These are phyloP conservation scores for Penicillium salamii DNA, from an alignment of 495 filamentous ascomycete genomes.

Conservation along the genomic window DNA sequence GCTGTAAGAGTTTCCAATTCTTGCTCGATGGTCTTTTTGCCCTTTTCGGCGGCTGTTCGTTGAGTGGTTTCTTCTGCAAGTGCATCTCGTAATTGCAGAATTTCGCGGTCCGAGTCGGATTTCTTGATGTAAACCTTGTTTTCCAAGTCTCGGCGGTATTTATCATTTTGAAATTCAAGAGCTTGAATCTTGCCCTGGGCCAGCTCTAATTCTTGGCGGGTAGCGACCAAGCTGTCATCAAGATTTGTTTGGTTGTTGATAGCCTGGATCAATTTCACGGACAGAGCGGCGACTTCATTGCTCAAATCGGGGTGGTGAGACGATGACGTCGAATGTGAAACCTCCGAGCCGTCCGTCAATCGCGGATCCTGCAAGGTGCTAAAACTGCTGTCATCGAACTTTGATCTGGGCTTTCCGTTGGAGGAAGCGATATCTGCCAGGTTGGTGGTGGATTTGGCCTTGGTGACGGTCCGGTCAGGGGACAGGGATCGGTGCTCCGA, in stretches of 20 bases:
- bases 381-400: constrained; percentile 38
- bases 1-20: constrained; percentile 89
- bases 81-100: constrained; percentile 64
- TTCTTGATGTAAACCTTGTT: constrained; percentile 68
- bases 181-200: constrained; percentile 63
- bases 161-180: constrained; percentile 65
- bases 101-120: constrained; percentile 65
- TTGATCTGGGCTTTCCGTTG: constrained; percentile 2
- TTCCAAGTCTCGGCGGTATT: constrained; percentile 69
- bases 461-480: constrained; percentile 40
- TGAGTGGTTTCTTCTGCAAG: constrained; percentile 60
- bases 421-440: constrained; percentile 27
- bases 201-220: constrained; percentile 79
- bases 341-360: constrained; percentile 32
- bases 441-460: constrained; percentile 45
- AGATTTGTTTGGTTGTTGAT: constrained; percentile 95
- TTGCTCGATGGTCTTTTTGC: constrained; percentile 69
- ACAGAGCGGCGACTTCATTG: constrained; percentile 84
- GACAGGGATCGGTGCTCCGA: constrained; percentile 40
- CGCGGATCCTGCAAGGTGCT: constrained; percentile 53
- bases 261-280: constrained; percentile 91
- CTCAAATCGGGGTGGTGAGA: constrained; percentile 74
- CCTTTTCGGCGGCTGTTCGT: constrained; percentile 60
- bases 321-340: constrained; percentile 37
- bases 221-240: constrained; percentile 80